phyloP scores from a whole-genome alignment of 1,284 basidiomycete species.

The Inonotus obliquus region DNA sequence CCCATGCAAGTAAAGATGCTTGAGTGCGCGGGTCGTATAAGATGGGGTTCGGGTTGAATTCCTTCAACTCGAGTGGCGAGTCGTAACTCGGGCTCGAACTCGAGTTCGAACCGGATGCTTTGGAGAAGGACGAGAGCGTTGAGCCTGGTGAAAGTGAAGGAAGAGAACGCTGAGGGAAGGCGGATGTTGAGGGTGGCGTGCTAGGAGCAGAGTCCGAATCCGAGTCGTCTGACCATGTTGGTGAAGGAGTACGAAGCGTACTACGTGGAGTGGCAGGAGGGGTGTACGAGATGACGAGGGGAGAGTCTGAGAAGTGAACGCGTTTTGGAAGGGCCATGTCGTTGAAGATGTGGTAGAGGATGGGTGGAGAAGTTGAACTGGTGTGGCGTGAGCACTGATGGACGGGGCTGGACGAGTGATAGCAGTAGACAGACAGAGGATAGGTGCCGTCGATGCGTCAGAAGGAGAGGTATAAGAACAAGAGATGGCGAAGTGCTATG shows the following conservation, averaged over 20 bases:
- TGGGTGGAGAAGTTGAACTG: neutral
- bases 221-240: conserved; percentile 14
- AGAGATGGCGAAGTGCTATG: neutral
- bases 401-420: no score
- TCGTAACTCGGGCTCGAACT: neutral
- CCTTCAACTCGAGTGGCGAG: neutral
- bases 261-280: neutral
- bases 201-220: conserved; percentile 14
- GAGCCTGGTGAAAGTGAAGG: neutral
- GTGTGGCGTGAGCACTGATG: neutral
- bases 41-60: neutral
- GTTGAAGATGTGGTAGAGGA: neutral
- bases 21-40: conserved; percentile 5
- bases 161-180: conserved; percentile 7
- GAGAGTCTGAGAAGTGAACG: conserved; percentile 15
- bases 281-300: conserved; percentile 3
- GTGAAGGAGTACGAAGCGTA: conserved; percentile 7
- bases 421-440: no score
- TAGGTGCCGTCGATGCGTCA: no score
- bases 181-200: conserved; percentile 14
- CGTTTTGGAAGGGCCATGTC: conserved; percentile 10
- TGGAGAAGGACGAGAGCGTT: neutral
- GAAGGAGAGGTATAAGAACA: no score
- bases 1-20: conserved; percentile 8
- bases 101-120: neutral